Base-by-base conservation (phyloP, 371 early-diverging fungal genomes). In the Fennellomyces sp. region DNA sequence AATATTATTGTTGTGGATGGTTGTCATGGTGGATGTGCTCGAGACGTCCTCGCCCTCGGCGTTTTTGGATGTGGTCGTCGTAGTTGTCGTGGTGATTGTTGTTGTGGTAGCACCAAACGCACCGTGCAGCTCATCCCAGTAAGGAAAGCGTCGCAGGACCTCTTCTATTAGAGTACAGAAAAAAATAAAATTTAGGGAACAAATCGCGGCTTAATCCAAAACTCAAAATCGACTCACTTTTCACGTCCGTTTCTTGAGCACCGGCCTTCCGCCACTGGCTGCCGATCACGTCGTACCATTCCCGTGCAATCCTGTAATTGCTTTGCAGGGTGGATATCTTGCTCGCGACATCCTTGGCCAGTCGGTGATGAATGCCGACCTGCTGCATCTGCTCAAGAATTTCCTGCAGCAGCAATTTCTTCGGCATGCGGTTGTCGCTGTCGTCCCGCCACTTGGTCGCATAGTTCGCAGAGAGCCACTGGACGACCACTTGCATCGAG, bases 371-470 rank as follows among this genome's bases (percentile, higher is more conserved):
- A 25, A 78, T 78, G 21, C 75, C 79, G 10, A 61, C 73, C 41
- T 75, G 66, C 53, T 71, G 71, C 75, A 78, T 75, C 56, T 70
- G 61, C 35, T 75, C 73, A 48, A 78, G 67, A 19, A 78, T 78
- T 50, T 69, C 68, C 52, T 78, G 73, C n/a, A 78, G 61, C 23
- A 78, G 39, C 21, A 73, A 56, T 52, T 78, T 78, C 50, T 78
- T 78, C n/a, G 79, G 79, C 28, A 70, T 75, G 25, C 79, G 69
- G 33, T 58, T 49, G 52, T 71, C 66, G 13, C 72, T 75, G 47
- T 75, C 73, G 12, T 75, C 79, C 45, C 73, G 69, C 79, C 79
- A 78, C 56, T 75, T 78, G 64, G 72, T 74, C 8, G 75, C 70
- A 55, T 61, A 61, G 58, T 78, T 78, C 45, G 70, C 71, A 11